Evolutionary conservation across 1,284 basidiomycete genomes (phyloP), one percentile per base, ranked within the genome.

Genomic region (Apiotrichum sp.): DNA sequence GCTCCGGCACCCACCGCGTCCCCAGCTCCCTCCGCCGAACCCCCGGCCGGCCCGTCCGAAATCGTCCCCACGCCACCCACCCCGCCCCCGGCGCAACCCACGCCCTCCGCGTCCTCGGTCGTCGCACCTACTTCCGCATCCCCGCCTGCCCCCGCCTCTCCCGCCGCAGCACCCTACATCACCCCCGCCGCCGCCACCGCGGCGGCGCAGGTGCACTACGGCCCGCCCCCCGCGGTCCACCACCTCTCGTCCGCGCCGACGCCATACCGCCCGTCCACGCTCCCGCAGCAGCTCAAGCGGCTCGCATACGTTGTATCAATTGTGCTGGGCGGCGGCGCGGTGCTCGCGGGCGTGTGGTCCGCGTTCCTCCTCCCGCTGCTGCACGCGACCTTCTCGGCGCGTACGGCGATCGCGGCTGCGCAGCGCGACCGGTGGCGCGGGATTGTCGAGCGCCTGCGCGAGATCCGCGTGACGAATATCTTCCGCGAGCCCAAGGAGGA

Each of bases 301-400:
- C 58, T 76, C 2, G 57, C 61, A 22, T 73, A 66, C 55, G 46
- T 76, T 48, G 63, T 75, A 43, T 70, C 70, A 6, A 43, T 77
- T 35, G 50, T 71, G 14, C 56, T 77, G 1, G 73, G 73, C 16
- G 58, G 67, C 10, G 62, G 67, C 9, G 67, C 69, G 2, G 46
- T 69, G 8, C 44, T 71, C 31, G 68, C 70, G 0, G 62, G 62
- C 3, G 56, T 72, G 47, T 77, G 73, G 69, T 70, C 67, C 14
- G 57, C 56, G 16, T 71, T 74, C 60, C 57, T 77, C 36, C 62
- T 77, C 0, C 75, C 75, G 1, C 65, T 74, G 1, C 59, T 77
- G 13, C 73, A 75, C 51, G 67, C 74, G 4, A 66, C 65, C 7
- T 75, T 72, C 58, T 68, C 68, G 0, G 75, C 75, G 4, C 56